A percentile compares a stretch with the other conserved stretches of the same genome.
Conservation (phyloP, 768 basidiomycete species). For the Wakefieldia striispora region DNA sequence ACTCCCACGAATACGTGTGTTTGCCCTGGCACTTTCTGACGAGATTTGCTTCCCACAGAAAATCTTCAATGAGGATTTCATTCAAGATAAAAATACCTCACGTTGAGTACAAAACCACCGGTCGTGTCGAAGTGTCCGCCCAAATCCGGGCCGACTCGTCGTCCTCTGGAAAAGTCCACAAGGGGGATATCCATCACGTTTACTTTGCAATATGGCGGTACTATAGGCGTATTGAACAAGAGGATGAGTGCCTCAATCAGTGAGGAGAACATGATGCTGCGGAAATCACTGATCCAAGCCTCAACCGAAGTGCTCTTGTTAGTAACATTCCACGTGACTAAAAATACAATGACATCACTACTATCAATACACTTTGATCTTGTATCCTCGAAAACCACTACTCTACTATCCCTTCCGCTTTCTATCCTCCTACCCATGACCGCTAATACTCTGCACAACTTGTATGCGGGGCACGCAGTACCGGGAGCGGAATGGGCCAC, state of each 20-base stretch:
- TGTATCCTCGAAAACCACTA: not conserved
- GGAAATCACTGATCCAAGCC: not conserved
- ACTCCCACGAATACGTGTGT: slow-evolving; percentile 11
- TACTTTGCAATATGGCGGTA: not conserved
- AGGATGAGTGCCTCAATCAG: slow-evolving; percentile 13
- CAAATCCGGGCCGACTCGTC: not conserved
- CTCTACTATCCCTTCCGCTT: not conserved
- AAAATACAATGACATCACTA: slow-evolving; percentile 7
- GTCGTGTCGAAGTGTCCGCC: not conserved
- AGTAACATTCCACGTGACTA: slow-evolving; percentile 17
- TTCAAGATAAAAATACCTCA: slow-evolving; percentile 8
- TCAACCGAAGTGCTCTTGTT: not conserved
- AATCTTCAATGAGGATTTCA: slow-evolving; percentile 1
- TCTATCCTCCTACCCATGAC: not conserved
- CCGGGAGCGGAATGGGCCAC: not conserved
- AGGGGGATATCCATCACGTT: slow-evolving; percentile 14
- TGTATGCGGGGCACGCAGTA: not conserved
- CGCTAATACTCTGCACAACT: not conserved
- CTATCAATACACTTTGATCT: not conserved
- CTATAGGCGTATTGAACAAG: slow-evolving; percentile 26
- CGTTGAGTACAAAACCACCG: slow-evolving; percentile 7
- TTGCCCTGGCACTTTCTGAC: slow-evolving; percentile 10
- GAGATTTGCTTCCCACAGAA: slow-evolving; percentile 1
- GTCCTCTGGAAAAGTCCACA: slow-evolving; percentile 14
- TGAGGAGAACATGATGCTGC: slow-evolving; percentile 9